Evolutionary conservation across 2,329 filamentous ascomycete genomes (phyloP).

Genomic region (Esteya vermicola): DNA sequence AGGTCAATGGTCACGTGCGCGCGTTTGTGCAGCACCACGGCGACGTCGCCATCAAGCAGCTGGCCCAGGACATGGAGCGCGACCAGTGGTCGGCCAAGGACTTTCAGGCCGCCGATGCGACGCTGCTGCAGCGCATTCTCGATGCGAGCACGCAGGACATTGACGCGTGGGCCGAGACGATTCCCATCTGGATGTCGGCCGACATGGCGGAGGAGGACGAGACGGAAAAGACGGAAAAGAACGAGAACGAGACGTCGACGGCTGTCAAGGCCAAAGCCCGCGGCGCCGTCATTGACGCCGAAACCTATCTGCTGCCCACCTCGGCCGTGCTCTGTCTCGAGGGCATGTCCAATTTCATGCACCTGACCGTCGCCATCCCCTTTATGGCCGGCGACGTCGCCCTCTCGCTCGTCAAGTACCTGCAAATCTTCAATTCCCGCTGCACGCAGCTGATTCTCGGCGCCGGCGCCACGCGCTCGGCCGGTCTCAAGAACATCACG

Average conservation of each 20-base stretch:
- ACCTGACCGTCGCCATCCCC: slow-evolving; percentile 71
- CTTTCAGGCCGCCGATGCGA: slow-evolving; percentile 48
- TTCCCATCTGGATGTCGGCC: slow-evolving; percentile 39
- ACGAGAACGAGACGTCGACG: background rate
- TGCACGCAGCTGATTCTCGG: slow-evolving; percentile 94
- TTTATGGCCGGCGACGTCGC: slow-evolving; percentile 80
- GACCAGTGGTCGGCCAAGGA: slow-evolving; percentile 71
- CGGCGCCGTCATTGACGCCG: slow-evolving; percentile 66
- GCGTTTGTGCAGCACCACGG: slow-evolving; percentile 62
- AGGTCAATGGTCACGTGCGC: slow-evolving; percentile 70
- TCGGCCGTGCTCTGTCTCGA: slow-evolving; percentile 71
- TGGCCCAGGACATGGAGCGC: slow-evolving; percentile 64
- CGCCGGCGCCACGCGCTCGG: slow-evolving; percentile 76
- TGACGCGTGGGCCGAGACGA: slow-evolving; percentile 48
- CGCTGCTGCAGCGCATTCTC: slow-evolving; percentile 49
- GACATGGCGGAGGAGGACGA: slow-evolving; percentile 12
- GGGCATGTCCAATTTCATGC: slow-evolving; percentile 70
- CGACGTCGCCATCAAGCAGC: slow-evolving; percentile 57
- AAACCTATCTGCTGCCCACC: slow-evolving; percentile 72
- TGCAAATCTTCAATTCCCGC: slow-evolving; percentile 89
- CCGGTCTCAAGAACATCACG: slow-evolving; percentile 88
- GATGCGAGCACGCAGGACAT: slow-evolving; percentile 59
- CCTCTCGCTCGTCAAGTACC: slow-evolving; percentile 63
- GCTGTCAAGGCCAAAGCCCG: slow-evolving; percentile 57
- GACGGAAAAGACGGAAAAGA: background rate